Conservation (phyloP, 768 basidiomycete genomes). For the Phlegmacium glaucopus region DNA sequence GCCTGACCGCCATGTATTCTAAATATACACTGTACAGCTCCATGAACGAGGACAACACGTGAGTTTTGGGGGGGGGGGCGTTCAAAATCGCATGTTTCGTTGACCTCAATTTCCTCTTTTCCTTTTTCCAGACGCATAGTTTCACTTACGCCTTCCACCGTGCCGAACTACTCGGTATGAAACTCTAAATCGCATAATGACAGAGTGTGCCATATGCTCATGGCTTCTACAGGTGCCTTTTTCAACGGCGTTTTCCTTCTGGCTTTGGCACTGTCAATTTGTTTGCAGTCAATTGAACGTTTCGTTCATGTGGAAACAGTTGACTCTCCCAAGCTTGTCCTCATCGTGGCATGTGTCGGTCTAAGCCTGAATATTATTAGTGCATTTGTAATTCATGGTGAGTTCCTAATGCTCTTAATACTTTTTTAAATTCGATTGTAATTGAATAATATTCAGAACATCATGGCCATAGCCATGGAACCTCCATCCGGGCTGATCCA, state of each 20-base stretch:
- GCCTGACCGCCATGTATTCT: constrained; percentile 1
- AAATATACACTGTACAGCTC: constrained; percentile 29
- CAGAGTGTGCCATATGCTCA: constrained; percentile 2
- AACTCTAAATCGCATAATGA: constrained; percentile 4
- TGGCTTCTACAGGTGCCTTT: constrained; percentile 39
- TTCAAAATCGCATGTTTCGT: background rate
- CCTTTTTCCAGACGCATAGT: constrained; percentile 34
- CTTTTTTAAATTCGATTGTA: background rate
- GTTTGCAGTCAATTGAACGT: constrained; percentile 50
- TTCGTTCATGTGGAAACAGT: constrained; percentile 47
- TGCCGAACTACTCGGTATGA: constrained; percentile 51
- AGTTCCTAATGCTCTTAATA: constrained; percentile 1
- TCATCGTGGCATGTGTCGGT: constrained; percentile 48
- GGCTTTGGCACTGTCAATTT: constrained; percentile 50
- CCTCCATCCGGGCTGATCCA: constrained; percentile 7
- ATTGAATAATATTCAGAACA: constrained; percentile 29
- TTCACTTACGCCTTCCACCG: constrained; percentile 57
- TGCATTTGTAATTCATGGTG: constrained; percentile 47
- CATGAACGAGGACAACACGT: constrained; percentile 41
- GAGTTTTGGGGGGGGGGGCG: constrained; percentile 31
- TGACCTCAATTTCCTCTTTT: constrained; percentile 2
- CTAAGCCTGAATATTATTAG: constrained; percentile 46
- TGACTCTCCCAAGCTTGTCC: constrained; percentile 38
- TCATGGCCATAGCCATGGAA: constrained; percentile 40
- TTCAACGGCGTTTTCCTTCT: constrained; percentile 54